Conservation (phyloP, 768 basidiomycete genomes). For the Rhodotorula kratochvilovae region DNA sequence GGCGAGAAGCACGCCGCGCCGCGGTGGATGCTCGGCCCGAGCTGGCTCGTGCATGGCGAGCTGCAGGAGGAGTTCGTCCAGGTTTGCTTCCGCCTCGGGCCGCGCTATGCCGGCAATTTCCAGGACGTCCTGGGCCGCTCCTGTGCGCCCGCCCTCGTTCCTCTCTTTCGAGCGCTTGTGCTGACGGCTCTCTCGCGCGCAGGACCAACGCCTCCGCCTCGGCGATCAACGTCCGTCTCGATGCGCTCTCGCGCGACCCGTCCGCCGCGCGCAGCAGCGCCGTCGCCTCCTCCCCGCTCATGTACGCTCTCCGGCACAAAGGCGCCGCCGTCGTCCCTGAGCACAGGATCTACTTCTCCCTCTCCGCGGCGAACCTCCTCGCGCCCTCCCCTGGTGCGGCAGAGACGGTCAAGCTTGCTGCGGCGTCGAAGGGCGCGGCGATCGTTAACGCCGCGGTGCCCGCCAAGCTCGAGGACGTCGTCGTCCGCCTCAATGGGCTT, state of each 20-base stretch:
- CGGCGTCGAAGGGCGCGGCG: background rate
- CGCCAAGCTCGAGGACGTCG: background rate
- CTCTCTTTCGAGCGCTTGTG: rapidly evolving
- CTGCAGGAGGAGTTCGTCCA: conserved; percentile 15
- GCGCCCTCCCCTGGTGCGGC: background rate
- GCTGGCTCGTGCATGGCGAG: conserved; percentile 12
- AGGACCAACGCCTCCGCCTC: conserved; percentile 14
- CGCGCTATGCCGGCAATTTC: conserved; percentile 4
- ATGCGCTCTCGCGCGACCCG: background rate
- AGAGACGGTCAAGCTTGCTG: conserved; percentile 1
- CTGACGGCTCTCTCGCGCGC: background rate
- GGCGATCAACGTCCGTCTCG: conserved; percentile 8
- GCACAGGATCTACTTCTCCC: conserved; percentile 17
- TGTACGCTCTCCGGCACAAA: conserved; percentile 8
- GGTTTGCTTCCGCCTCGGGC: background rate
- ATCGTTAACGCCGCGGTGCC: conserved; percentile 14
- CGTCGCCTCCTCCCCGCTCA: conserved; percentile 1
- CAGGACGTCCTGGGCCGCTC: conserved; percentile 12
- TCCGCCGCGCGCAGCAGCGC: background rate
- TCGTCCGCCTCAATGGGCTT: conserved; percentile 10
- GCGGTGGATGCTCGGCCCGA: conserved; percentile 17
- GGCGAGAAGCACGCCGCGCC: background rate
- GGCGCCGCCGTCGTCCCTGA: conserved; percentile 13
- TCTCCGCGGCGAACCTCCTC: conserved; percentile 8
- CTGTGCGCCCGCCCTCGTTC: background rate